These are phyloP conservation scores for Penicillium alfredii DNA, from an alignment of 495 filamentous ascomycete species.

Conservation along the genomic window DNA sequence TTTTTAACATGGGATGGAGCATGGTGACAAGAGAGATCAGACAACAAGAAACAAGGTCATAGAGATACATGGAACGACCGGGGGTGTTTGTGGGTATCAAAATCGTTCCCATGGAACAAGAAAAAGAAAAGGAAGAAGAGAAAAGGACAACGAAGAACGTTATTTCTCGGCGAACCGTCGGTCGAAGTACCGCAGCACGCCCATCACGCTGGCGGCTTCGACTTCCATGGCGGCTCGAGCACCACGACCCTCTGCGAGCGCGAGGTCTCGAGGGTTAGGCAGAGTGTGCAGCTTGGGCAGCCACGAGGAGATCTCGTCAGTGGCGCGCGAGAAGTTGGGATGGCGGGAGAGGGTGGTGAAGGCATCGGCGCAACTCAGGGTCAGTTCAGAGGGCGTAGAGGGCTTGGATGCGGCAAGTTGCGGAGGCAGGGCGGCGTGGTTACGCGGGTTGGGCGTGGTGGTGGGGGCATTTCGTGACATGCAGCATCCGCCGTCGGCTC, in stretches of 20 bases:
- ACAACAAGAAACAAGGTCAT: too few relatives aligned
- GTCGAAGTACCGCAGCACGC: slow-evolving; percentile 77
- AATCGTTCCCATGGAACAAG: slow-evolving; percentile 9
- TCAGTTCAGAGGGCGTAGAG: slow-evolving; percentile 29
- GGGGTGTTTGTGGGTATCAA: slow-evolving; percentile 40
- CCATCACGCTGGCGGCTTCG: slow-evolving; percentile 82
- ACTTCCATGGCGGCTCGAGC: slow-evolving; percentile 64
- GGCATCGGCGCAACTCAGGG: slow-evolving; percentile 66
- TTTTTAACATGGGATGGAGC: too few relatives aligned
- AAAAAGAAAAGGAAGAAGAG: slow-evolving; percentile 16
- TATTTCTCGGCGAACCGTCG: slow-evolving; percentile 58
- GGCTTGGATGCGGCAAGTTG: slow-evolving; percentile 23
- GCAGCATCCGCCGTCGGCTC: slow-evolving; percentile 49
- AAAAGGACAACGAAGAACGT: slow-evolving; percentile 9
- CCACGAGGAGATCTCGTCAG: slow-evolving; percentile 68
- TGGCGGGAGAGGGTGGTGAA: slow-evolving; percentile 79
- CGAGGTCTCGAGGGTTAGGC: slow-evolving; percentile 36
- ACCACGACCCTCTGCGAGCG: slow-evolving; percentile 18
- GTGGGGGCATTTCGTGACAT: slow-evolving; percentile 30
- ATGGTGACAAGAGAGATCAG: too few relatives aligned
- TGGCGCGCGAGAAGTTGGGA: slow-evolving; percentile 70
- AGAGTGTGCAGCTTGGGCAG: slow-evolving; percentile 66
- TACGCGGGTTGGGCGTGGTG: slow-evolving; percentile 19
- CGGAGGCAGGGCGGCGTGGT: slow-evolving; percentile 23
- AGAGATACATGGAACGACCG: too few relatives aligned